Percentiles rank a stretch among this genome's conserved stretches.
These are phyloP conservation scores for Saxophila tyrrhenica DNA, from an alignment of 495 filamentous ascomycete species.

Conservation along the genomic window DNA sequence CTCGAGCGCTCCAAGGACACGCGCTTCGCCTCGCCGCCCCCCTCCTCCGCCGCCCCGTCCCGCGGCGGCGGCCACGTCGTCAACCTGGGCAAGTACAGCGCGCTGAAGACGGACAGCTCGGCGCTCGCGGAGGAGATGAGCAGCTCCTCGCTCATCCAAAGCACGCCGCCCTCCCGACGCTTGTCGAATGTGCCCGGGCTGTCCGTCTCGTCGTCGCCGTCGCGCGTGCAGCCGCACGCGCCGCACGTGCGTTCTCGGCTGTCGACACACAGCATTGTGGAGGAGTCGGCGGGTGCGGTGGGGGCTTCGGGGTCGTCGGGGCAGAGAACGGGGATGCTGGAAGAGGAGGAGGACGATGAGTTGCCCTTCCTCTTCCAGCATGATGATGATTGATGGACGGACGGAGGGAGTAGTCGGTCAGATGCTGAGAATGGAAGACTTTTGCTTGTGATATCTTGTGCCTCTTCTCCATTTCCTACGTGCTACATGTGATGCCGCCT, in stretches of 20 bases:
- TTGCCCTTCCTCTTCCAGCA: constrained; percentile 3
- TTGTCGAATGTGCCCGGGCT: constrained; percentile 17
- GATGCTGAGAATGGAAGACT: neutral
- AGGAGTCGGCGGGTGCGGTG: constrained; percentile 3
- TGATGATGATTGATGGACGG: neutral
- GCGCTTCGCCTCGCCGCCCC: constrained; percentile 46
- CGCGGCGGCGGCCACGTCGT: constrained; percentile 2
- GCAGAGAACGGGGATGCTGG: neutral
- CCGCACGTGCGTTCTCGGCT: constrained; percentile 13
- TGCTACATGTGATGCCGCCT: no score
- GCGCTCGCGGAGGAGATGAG: constrained; percentile 17
- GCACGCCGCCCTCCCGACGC: constrained; percentile 14
- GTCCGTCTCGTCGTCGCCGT: constrained; percentile 12
- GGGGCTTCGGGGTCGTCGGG: neutral
- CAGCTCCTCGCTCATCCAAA: constrained; percentile 6
- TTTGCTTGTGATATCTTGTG: neutral
- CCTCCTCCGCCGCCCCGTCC: no score
- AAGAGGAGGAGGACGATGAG: constrained; percentile 1
- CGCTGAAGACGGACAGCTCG: constrained; percentile 3
- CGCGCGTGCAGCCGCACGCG: constrained; percentile 3
- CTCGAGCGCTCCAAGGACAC: constrained; percentile 66
- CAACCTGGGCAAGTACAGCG: constrained; percentile 13
- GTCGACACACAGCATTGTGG: constrained; percentile 16
- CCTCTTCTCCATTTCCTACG: neutral
- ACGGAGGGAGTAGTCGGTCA: neutral